Evolutionary conservation across 768 basidiomycete genomes (phyloP), one percentile per base, ranked within the genome.

Genomic region (Imleria badia): DNA sequence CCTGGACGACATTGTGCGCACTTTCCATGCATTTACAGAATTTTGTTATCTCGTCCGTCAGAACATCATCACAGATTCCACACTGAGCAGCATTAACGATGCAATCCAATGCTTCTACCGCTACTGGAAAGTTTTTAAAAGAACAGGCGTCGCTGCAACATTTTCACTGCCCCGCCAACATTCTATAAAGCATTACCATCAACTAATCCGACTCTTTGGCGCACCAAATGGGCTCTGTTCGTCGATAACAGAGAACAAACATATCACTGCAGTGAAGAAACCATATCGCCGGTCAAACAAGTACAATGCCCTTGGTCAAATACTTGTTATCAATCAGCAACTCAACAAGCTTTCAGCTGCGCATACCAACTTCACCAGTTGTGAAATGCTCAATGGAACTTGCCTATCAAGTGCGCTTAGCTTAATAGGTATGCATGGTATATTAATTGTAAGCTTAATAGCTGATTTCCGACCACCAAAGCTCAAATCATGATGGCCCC

Each of bases 191-290:
- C 75, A 76, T 29, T 76, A 72, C n/a, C 22, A 6, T 3, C 9
- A 50, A 1, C n/a, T 53, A 22, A 72, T 74, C 30, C 17, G 10
- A 2, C 39, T 61, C 2, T 75, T 72, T 54, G 69, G 69, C 3
- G 59, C 68, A 3, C 73, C 69, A 1, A 73, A 74, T 44, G 70
- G 75, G 0, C 65, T 75, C 2, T 75, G 73, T 42, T 72, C 66
- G 0, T 75, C 68, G 0, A 75, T 74, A 13, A 75, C 67, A 0
- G 73, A 76, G 22, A 64, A 63, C 0, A 71, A 69, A 22, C 74
- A 73, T 35, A 72, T 74, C 45, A 69, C 63, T 10, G 71, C 69
- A 5, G 70, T 76, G 5, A 76, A 76, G 47, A 40, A 72, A 35
- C 74, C 72, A 1, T 76, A 66, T 45, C 51, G 60, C 1, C 52